Evolutionary conservation across 495 filamentous ascomycete genomes (phyloP).

Genomic region (Cercophora scortea): DNA sequence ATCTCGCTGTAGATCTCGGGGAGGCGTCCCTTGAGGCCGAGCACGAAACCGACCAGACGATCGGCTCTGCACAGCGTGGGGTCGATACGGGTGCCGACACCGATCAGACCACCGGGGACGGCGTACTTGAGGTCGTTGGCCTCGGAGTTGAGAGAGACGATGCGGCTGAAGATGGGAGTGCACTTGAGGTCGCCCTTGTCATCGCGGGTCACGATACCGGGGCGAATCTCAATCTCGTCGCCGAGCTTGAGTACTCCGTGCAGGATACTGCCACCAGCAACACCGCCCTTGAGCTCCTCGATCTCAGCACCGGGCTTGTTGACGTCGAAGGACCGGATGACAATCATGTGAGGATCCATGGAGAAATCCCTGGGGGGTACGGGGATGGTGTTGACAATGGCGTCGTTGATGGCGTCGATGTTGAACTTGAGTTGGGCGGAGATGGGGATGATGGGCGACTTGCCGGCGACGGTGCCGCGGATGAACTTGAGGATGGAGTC

Average conservation of each 20-base stretch:
- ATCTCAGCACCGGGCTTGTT: conserved; percentile 99
- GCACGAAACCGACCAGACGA: conserved; percentile 96
- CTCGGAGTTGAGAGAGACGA: conserved; percentile 92
- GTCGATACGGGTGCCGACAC: conserved; percentile 94
- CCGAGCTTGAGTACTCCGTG: conserved; percentile 92
- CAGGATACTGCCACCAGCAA: conserved; percentile 93
- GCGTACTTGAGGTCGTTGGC: conserved; percentile 97
- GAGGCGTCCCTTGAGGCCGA: conserved; percentile 83
- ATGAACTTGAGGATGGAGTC: conserved; percentile 97
- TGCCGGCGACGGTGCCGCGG: conserved; percentile 90
- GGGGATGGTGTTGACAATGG: conserved; percentile 86
- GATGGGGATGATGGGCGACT: conserved; percentile 94
- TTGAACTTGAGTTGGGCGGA: conserved; percentile 99
- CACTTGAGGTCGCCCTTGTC: conserved; percentile 91
- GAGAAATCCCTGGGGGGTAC: conserved; percentile 84
- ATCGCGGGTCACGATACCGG: conserved; percentile 89
- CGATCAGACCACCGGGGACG: conserved; percentile 91
- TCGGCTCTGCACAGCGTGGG: conserved; percentile 96
- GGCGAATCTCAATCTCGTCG: conserved; percentile 96
- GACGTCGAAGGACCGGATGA: conserved; percentile 97
- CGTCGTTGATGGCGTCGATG: conserved; percentile 95
- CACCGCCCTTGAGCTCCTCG: conserved; percentile 96
- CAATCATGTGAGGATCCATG: conserved; percentile 90
- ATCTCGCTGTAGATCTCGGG: conserved; percentile 95
- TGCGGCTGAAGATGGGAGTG: conserved; percentile 90